Percentiles rank a stretch among this genome's conserved stretches.
Evolutionary conservation across 495 filamentous ascomycete species (phyloP).

Genomic region (Lichenothelia convexa): DNA sequence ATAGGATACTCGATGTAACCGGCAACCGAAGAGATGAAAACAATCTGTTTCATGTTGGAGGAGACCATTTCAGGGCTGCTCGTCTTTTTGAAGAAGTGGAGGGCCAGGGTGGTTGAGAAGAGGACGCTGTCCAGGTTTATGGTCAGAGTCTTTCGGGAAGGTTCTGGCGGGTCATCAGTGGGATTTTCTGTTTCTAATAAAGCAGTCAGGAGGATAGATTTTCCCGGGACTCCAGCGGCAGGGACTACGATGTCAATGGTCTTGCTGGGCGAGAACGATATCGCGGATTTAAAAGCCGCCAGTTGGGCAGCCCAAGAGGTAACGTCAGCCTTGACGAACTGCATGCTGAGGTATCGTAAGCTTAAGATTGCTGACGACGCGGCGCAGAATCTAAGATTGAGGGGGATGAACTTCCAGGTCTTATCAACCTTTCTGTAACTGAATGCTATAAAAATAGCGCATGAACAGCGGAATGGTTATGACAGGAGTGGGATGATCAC

Average conservation of each 20-base stretch:
- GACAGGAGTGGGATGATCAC: too few relatives aligned
- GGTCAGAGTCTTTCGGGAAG: neutral
- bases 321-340: neutral
- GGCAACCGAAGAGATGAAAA: neutral
- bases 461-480: too few relatives aligned
- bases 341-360: neutral
- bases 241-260: neutral
- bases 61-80: neutral
- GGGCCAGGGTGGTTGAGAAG: neutral
- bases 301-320: neutral
- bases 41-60: neutral
- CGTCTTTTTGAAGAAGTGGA: neutral
- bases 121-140: neutral
- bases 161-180: neutral
- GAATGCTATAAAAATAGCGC: too few relatives aligned
- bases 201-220: neutral
- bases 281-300: neutral
- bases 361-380: too few relatives aligned
- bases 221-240: neutral
- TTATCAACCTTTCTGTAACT: too few relatives aligned
- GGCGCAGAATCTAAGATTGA: too few relatives aligned
- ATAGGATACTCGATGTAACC: neutral
- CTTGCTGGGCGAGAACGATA: neutral
- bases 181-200: neutral
- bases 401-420: too few relatives aligned